Percentiles rank a stretch among this genome's conserved stretches.
Conservation (phyloP, 2,329 filamentous ascomycete species). For the Decorospora gaudefroyi region DNA sequence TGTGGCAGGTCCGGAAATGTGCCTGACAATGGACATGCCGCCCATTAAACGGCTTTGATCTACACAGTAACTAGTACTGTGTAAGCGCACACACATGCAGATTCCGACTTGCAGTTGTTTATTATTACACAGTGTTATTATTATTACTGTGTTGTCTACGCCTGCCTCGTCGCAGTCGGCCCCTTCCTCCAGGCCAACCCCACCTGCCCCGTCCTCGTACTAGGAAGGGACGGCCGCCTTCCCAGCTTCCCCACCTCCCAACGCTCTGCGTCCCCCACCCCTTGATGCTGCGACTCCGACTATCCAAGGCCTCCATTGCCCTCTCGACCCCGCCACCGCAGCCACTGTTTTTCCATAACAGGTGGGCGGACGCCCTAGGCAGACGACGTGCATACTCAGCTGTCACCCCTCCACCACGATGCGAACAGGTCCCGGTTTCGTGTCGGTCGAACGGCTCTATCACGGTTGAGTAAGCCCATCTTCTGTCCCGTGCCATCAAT, state of each 20-base stretch:
- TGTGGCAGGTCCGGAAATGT: neutral
- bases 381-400: slow-evolving; percentile 30
- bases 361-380: neutral
- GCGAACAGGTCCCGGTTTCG: slow-evolving; percentile 43
- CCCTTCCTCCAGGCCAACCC: neutral
- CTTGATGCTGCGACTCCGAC: slow-evolving; percentile 24
- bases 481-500: slow-evolving; percentile 2
- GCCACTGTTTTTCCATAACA: neutral
- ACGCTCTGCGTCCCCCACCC: slow-evolving; percentile 3
- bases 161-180: neutral
- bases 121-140: neutral
- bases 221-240: slow-evolving; percentile 2
- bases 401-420: slow-evolving; percentile 24
- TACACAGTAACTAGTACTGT: neutral
- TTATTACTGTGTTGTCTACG: neutral
- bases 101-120: neutral
- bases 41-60: slow-evolving; percentile 4
- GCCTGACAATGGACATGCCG: neutral
- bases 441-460: slow-evolving; percentile 52
- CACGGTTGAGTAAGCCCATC: slow-evolving; percentile 47
- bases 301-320: slow-evolving; percentile 15
- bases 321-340: slow-evolving; percentile 7
- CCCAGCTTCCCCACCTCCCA: slow-evolving; percentile 3
- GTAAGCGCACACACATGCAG: slow-evolving; percentile 3
- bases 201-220: neutral